phyloP scores from a whole-genome alignment of 352 stramenopile species.

The Globisporangium paddicum region DNA sequence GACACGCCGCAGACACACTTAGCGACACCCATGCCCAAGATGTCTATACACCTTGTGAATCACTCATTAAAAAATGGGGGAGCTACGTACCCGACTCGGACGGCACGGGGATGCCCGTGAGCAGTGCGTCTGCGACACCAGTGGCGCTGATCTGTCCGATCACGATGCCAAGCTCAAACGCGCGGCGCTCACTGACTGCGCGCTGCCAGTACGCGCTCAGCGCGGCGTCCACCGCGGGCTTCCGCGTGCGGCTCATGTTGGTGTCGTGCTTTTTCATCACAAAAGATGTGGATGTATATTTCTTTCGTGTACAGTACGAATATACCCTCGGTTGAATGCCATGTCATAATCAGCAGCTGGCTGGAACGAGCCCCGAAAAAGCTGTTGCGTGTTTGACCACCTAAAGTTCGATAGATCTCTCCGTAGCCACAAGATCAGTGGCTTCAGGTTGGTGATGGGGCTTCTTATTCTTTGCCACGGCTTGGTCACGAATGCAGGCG shows the following conservation, averaged over 20 bases:
- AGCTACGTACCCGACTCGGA: constrained; percentile 29
- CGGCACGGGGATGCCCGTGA: constrained; percentile 46
- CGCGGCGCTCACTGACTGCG: constrained; percentile 12
- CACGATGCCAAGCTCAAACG: constrained; percentile 59
- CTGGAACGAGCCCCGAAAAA: no score
- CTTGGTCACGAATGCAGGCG: no score
- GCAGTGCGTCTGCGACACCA: constrained; percentile 30
- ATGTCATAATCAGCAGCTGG: background rate
- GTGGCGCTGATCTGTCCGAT: constrained; percentile 45
- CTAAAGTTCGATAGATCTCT: no score
- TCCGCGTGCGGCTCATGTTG: constrained; percentile 23
- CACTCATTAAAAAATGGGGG: background rate
- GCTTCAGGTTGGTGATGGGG: no score
- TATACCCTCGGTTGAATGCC: background rate
- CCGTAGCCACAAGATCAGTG: no score
- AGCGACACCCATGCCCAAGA: background rate
- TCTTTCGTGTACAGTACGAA: background rate
- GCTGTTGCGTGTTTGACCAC: no score
- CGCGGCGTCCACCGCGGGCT: constrained; percentile 27
- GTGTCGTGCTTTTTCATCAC: background rate
- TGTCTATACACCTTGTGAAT: background rate
- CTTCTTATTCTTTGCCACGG: no score
- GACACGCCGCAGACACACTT: background rate
- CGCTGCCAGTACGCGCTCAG: constrained; percentile 21
- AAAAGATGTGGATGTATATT: background rate